These are phyloP conservation scores for Penicillium lagena DNA, from an alignment of 495 filamentous ascomycete genomes.

Conservation along the genomic window DNA sequence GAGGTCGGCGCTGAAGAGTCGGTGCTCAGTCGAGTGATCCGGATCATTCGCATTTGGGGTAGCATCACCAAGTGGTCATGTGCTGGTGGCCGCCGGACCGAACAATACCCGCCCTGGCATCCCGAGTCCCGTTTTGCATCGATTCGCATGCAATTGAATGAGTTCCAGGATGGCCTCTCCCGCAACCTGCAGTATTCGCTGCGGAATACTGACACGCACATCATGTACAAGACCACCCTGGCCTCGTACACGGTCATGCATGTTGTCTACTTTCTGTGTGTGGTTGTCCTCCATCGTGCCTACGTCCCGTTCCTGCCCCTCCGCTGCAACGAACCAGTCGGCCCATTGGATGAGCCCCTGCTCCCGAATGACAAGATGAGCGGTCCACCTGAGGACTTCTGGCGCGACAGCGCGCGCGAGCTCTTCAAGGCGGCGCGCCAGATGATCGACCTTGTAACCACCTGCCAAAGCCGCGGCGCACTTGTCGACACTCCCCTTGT, in stretches of 20 bases:
- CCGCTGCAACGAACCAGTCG: constrained; percentile 58
- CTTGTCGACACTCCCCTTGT: constrained; percentile 76
- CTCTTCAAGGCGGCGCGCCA: constrained; percentile 67
- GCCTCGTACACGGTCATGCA: constrained; percentile 74
- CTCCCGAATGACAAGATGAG: constrained; percentile 48
- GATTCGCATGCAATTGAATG: constrained; percentile 52
- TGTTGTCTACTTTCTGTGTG: constrained; percentile 67
- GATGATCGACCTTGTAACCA: constrained; percentile 69
- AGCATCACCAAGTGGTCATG: constrained; percentile 71
- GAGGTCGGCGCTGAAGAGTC: constrained; percentile 59
- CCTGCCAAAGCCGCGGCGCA: constrained; percentile 62
- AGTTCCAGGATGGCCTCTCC: constrained; percentile 63
- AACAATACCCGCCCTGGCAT: constrained; percentile 58
- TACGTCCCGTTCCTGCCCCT: constrained; percentile 79
- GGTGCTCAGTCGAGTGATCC: constrained; percentile 68
- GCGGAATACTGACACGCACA: constrained; percentile 74
- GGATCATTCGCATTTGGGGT: constrained; percentile 73
- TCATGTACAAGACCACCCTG: constrained; percentile 62
- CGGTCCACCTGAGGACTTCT: constrained; percentile 53
- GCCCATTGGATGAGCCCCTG: constrained; percentile 66
- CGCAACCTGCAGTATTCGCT: constrained; percentile 63
- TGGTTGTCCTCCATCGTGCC: constrained; percentile 74
- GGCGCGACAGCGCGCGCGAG: constrained; percentile 67
- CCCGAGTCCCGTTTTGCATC: constrained; percentile 54
- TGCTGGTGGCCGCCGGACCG: constrained; percentile 59